Percentiles rank a stretch among this genome's conserved stretches.
These are phyloP conservation scores for Ophiocordyceps camponoti-rufipedis DNA, from an alignment of 2,329 filamentous ascomycete species.

Conservation along the genomic window DNA sequence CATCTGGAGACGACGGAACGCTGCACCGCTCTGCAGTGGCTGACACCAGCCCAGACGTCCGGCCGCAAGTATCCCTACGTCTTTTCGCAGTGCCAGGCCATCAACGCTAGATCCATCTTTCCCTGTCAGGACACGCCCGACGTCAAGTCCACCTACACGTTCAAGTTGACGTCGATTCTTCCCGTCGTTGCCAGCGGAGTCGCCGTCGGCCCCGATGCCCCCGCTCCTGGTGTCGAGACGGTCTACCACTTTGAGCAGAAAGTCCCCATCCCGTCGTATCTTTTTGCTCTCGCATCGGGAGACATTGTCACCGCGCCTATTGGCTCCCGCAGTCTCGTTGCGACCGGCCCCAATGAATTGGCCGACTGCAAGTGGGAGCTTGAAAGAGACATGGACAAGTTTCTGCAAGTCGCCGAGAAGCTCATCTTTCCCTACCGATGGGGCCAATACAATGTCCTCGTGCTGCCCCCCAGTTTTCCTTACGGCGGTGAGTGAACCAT, in stretches of 20 bases:
- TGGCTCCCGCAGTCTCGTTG: constrained; percentile 69
- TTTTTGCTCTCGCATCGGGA: constrained; percentile 80
- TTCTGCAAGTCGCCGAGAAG: constrained; percentile 70
- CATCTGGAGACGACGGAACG: constrained; percentile 64
- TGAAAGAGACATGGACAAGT: constrained; percentile 78
- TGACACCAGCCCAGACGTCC: constrained; percentile 80
- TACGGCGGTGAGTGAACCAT: constrained; percentile 46
- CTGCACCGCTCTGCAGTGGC: constrained; percentile 89
- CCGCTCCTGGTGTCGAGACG: constrained; percentile 29
- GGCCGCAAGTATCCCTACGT: constrained; percentile 95
- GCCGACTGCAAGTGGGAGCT: constrained; percentile 78
- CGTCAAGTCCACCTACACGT: constrained; percentile 87
- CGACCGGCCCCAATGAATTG: constrained; percentile 76
- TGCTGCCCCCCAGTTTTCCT: constrained; percentile 78
- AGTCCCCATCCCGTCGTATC: constrained; percentile 83
- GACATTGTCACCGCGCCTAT: constrained; percentile 77
- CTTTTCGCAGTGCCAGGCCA: constrained; percentile 96
- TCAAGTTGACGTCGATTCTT: constrained; percentile 70
- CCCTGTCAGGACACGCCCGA: constrained; percentile 96
- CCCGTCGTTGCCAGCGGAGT: constrained; percentile 88
- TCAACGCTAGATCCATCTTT: constrained; percentile 83
- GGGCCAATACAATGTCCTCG: constrained; percentile 88
- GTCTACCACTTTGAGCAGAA: constrained; percentile 78
- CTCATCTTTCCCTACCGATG: constrained; percentile 76
- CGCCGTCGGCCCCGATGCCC: constrained; percentile 25